phyloP scores from a whole-genome alignment of 2,329 filamentous ascomycete species.

The Chrysoporthe cubensis region DNA sequence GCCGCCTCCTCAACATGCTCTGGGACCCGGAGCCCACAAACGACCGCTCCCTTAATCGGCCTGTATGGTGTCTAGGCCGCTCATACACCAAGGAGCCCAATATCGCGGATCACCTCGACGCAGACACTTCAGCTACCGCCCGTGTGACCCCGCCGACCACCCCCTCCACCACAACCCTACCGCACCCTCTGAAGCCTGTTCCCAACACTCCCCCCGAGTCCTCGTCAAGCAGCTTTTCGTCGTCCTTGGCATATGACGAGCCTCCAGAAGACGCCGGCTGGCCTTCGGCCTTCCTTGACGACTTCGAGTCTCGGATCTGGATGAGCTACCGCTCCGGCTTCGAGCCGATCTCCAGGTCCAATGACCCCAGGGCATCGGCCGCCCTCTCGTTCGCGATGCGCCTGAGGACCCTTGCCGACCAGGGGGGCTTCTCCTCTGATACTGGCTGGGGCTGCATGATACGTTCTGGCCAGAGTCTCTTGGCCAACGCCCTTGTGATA shows the following conservation, averaged over 20 bases:
- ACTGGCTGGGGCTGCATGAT: slow-evolving; percentile 99
- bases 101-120: neutral
- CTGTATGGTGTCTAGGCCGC: slow-evolving; percentile 81
- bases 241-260: slow-evolving; percentile 55
- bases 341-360: slow-evolving; percentile 76
- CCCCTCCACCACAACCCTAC: slow-evolving; percentile 19
- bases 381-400: slow-evolving; percentile 83
- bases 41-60: slow-evolving; percentile 66
- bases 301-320: slow-evolving; percentile 93
- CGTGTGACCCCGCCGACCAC: slow-evolving; percentile 29
- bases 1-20: slow-evolving; percentile 85
- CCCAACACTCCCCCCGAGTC: slow-evolving; percentile 54
- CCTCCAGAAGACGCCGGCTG: slow-evolving; percentile 62
- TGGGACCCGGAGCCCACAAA: slow-evolving; percentile 91
- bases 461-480: slow-evolving; percentile 86
- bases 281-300: slow-evolving; percentile 84
- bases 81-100: slow-evolving; percentile 51
- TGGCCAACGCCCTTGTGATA: slow-evolving; percentile 82
- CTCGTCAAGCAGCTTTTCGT: slow-evolving; percentile 55
- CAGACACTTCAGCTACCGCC: slow-evolving; percentile 28
- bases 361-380: slow-evolving; percentile 70
- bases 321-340: slow-evolving; percentile 95
- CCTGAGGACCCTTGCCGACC: slow-evolving; percentile 77
- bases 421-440: slow-evolving; percentile 85
- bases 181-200: slow-evolving; percentile 29